Conservation (phyloP, 139 green algal genomes). For the Chlorella sp. region DNA sequence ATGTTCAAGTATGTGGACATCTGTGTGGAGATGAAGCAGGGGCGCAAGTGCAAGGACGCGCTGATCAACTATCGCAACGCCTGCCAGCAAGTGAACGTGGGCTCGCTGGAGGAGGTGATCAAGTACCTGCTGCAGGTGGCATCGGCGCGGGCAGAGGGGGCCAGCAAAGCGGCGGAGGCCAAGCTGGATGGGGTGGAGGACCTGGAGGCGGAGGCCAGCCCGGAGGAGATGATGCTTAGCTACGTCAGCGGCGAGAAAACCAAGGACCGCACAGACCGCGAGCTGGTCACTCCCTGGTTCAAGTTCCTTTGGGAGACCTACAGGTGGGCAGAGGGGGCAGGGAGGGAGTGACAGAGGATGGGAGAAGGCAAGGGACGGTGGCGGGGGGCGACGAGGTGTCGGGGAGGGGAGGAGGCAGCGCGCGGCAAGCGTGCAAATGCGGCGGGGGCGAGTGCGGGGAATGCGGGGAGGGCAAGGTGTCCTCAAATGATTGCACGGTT, state of each 20-base stretch:
- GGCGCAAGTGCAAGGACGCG: slow-evolving; percentile 96
- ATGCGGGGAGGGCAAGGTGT: not conserved
- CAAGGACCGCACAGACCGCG: slow-evolving; percentile 94
- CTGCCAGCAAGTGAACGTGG: slow-evolving; percentile 96
- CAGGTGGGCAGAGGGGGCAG: slow-evolving; percentile 66
- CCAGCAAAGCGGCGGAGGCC: slow-evolving; percentile 79
- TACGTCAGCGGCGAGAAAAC: slow-evolving; percentile 95
- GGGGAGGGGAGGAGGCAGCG: not conserved
- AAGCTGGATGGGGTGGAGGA: slow-evolving; percentile 68
- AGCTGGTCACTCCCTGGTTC: slow-evolving; percentile 99
- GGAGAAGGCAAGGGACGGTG: not conserved
- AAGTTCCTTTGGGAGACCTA: slow-evolving; percentile 99
- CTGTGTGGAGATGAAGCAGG: slow-evolving; percentile 91
- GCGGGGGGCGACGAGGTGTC: not conserved
- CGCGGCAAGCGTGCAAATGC: too few species aligned
- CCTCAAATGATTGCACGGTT: too few species aligned
- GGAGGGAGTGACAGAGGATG: not conserved
- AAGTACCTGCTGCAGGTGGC: slow-evolving; percentile 97
- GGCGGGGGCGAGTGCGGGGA: too few species aligned
- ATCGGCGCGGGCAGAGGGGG: slow-evolving; percentile 89
- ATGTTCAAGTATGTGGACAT: slow-evolving; percentile 98
- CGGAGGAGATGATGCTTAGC: slow-evolving; percentile 97
- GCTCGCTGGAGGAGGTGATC: slow-evolving; percentile 89
- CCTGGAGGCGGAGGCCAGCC: slow-evolving; percentile 94
- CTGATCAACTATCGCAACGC: slow-evolving; percentile 99